Evolutionary conservation across 2,329 filamentous ascomycete species (phyloP), one percentile per base, ranked within the genome.

Genomic region (Alternaria sp.): DNA sequence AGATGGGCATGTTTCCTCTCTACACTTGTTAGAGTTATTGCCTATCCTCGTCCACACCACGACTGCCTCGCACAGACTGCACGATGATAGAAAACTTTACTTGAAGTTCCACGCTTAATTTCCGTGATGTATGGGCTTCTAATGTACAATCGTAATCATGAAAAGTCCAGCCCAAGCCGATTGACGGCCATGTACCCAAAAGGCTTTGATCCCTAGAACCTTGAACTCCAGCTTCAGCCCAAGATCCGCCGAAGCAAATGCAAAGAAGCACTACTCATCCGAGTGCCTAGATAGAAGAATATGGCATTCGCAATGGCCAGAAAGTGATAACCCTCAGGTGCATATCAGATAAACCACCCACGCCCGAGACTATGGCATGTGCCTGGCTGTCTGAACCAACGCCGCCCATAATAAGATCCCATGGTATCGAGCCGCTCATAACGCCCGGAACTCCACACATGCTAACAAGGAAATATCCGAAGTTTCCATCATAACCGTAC

Each of bases 301-400:
- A 46, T 45, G 41, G 43, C 28, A 55, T 23, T 46, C 25, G 5
- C 44, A 28, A 60, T 49, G n/a, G 15, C 45, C 46, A 33, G 50
- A 25, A 25, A 50, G 37, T 5, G 15, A 11, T 43, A 15, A 56
- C 76, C 53, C 44, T 87, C 33, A 60, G 41, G 15, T 54, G 37
- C 8, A 75, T 87, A n/a, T 11, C 53, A 21, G 43, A 60, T 23
- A 6, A 6, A 25, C 20, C 53, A n/a, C 30, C 26, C 33, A 53
- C 8, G 14, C 46, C 43, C 25, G 18, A 23, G 55, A 15, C n/a
- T 28, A 14, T 43, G 8, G 55, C 33, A 50, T 55, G 12, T 43
- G 21, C 23, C 58, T 12, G 15, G 15, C 25, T 50, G 12, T 26
- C 25, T 26, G 41, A 18, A 11, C 30, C 21, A 62, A 58, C 43